These are phyloP conservation scores for Russula lepida DNA, from an alignment of 768 basidiomycete genomes.

Conservation along the genomic window DNA sequence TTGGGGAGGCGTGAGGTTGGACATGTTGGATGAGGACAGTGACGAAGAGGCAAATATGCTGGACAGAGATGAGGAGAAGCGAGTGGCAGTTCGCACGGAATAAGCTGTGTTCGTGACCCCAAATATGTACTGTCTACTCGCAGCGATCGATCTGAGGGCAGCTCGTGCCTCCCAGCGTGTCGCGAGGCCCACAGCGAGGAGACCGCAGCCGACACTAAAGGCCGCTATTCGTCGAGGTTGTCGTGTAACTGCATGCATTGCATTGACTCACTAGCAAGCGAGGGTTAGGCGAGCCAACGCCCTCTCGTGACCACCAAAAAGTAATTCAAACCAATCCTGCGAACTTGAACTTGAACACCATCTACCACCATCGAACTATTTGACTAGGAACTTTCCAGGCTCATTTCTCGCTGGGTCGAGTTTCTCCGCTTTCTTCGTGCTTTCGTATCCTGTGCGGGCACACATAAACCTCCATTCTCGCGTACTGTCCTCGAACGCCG, in stretches of 20 bases:
- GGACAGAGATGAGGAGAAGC: not conserved
- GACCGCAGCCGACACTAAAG: conserved; percentile 1
- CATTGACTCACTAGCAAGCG: not conserved
- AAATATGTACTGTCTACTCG: not conserved
- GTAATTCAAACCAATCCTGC: not conserved
- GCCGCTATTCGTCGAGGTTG: conserved; percentile 7
- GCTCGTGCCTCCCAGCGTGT: conserved; percentile 7
- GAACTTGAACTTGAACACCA: not conserved
- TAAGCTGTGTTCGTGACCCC: not conserved
- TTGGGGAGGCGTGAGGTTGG: conserved; percentile 56
- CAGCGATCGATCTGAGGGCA: conserved; percentile 6
- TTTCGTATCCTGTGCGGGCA: conserved; percentile 18
- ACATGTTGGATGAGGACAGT: conserved; percentile 26
- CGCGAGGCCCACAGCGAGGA: conserved; percentile 7
- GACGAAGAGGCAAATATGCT: conserved; percentile 8
- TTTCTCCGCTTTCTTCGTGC: conserved; percentile 6
- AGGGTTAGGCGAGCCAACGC: not conserved
- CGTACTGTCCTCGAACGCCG: too few species aligned
- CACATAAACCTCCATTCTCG: not conserved
- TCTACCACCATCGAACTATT: not conserved
- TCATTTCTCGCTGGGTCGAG: conserved; percentile 11
- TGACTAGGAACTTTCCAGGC: not conserved
- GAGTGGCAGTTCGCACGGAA: not conserved
- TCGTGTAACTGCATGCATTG: conserved; percentile 1
- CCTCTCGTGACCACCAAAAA: not conserved